phyloP scores from a whole-genome alignment of 2,329 filamentous ascomycete genomes.

The Knoxdaviesia capensis region DNA sequence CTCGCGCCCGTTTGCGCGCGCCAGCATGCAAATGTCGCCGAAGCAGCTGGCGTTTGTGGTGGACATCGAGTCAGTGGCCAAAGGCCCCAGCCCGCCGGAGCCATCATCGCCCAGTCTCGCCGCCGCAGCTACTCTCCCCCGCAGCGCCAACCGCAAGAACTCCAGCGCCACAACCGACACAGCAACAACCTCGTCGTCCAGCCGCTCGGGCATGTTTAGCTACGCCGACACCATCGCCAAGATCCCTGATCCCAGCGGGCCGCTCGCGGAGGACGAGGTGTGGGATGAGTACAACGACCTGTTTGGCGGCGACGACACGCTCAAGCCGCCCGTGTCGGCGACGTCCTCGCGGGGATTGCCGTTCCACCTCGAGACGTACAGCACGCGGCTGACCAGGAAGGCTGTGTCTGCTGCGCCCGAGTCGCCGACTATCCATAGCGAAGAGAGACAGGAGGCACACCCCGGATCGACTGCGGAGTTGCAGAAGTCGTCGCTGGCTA shows the following conservation, averaged over 20 bases:
- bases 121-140: constrained; percentile 52
- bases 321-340: constrained; percentile 25
- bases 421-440: constrained; percentile 21
- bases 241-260: constrained; percentile 38
- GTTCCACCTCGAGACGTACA: constrained; percentile 32
- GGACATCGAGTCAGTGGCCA: too few relatives aligned
- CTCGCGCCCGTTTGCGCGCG: constrained; percentile 56
- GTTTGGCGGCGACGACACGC: constrained; percentile 45
- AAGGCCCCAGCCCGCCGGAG: constrained; percentile 6
- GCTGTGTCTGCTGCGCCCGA: constrained; percentile 20
- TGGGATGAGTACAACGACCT: constrained; percentile 93
- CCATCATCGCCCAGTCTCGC: constrained; percentile 24
- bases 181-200: constrained; percentile 32
- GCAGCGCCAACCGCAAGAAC: constrained; percentile 29
- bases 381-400: constrained; percentile 16
- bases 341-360: constrained; percentile 35
- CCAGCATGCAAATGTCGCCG: constrained; percentile 19
- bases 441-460: too few relatives aligned
- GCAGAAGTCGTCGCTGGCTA: too few relatives aligned
- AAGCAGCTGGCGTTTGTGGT: too few relatives aligned
- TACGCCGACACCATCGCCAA: constrained; percentile 45
- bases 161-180: constrained; percentile 37
- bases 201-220: constrained; percentile 42
- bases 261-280: constrained; percentile 62
- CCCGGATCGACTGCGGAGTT: neutral